These are phyloP conservation scores for Trichoderma erinaceum DNA, from an alignment of 495 filamentous ascomycete genomes.

Conservation along the genomic window DNA sequence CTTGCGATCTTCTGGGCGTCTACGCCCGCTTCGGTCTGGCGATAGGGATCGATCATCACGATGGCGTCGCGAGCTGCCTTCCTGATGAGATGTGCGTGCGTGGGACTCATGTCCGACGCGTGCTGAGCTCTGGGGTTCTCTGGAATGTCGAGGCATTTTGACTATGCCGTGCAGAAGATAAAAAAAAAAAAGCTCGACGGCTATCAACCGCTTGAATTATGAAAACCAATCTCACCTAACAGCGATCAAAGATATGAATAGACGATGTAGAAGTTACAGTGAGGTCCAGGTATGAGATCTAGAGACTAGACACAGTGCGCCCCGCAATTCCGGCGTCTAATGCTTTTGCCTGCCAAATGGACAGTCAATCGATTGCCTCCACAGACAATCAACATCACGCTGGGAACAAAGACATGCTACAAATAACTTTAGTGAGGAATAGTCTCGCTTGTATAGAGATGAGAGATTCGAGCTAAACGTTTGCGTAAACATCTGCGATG, in stretches of 20 bases:
- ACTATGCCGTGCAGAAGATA: not conserved
- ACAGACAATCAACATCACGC: not conserved
- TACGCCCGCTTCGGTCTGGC: not conserved
- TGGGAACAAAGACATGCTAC: not conserved
- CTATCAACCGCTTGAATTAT: not conserved
- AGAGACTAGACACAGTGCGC: conserved; percentile 4
- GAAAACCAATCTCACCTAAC: not conserved
- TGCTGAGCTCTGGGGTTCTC: not conserved
- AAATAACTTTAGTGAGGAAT: not conserved
- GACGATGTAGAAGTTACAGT: not conserved
- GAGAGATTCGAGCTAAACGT: not conserved
- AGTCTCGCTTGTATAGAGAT: not conserved
- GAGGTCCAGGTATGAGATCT: not conserved
- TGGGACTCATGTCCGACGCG: not conserved
- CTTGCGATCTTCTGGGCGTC: not conserved
- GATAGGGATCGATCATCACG: not conserved
- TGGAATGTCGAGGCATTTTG: not conserved
- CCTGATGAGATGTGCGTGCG: not conserved
- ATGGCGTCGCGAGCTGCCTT: not conserved
- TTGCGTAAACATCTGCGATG: not conserved
- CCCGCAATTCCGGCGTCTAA: not conserved
- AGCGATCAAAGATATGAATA: not conserved
- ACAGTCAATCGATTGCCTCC: too few relatives aligned
- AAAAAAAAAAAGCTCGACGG: not conserved
- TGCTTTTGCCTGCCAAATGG: not conserved